Evolutionary conservation across 495 filamentous ascomycete genomes (phyloP).

Genomic region (Aspergillus wentii): DNA sequence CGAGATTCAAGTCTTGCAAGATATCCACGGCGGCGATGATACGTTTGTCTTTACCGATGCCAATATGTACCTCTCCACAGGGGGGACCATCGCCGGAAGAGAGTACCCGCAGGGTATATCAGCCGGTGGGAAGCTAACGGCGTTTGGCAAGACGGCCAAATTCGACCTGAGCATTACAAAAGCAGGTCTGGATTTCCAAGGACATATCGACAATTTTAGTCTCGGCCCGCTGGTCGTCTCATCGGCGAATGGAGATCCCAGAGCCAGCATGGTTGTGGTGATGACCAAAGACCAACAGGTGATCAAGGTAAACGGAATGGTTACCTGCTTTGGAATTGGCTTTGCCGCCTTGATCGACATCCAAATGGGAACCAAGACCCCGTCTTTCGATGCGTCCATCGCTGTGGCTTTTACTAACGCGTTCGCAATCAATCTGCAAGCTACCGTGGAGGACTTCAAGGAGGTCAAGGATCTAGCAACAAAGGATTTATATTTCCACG

Average conservation of each 20-base stretch:
- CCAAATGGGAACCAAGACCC: neutral
- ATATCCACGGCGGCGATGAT: neutral
- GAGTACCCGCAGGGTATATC: neutral
- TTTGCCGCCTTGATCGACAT: neutral
- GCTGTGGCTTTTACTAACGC: neutral
- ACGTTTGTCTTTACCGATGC: neutral
- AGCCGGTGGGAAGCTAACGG: neutral
- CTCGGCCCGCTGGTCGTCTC: neutral
- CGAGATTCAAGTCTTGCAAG: neutral
- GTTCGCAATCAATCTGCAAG: neutral
- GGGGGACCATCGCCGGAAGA: neutral
- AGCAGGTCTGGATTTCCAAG: neutral
- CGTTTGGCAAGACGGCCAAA: neutral
- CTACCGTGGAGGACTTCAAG: neutral
- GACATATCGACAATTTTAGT: neutral
- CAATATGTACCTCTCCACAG: neutral
- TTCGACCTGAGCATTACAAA: neutral
- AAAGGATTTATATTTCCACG: neutral
- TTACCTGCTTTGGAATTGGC: neutral
- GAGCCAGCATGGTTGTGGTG: neutral
- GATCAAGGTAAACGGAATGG: neutral
- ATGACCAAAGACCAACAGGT: neutral
- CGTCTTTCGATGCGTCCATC: neutral
- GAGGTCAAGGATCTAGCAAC: neutral
- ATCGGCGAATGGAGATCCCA: neutral